These are phyloP conservation scores for Porogramme epimiltina DNA, from an alignment of 1,284 basidiomycete species.

Conservation along the genomic window DNA sequence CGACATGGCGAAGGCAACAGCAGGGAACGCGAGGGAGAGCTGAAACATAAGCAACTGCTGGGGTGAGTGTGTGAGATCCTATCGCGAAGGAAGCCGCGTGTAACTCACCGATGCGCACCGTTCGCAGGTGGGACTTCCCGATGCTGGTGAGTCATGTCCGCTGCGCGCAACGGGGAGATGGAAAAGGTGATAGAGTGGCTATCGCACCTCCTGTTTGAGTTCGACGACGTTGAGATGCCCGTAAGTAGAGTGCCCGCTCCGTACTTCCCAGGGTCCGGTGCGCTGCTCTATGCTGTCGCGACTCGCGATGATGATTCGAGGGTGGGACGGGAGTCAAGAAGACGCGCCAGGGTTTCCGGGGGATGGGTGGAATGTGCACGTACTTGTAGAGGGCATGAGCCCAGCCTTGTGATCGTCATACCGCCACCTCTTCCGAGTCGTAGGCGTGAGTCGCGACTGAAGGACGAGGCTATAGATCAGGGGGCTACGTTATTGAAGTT, in stretches of 20 bases:
- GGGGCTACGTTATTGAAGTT: too few species aligned
- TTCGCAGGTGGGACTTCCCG: conserved; percentile 58
- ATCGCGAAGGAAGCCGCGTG: background rate
- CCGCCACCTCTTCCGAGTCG: too few species aligned
- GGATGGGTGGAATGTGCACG: conserved; percentile 49
- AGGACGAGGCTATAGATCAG: too few species aligned
- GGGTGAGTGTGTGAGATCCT: too few species aligned
- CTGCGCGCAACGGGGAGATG: conserved; percentile 51
- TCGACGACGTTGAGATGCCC: conserved; percentile 65
- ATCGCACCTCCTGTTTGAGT: conserved; percentile 52
- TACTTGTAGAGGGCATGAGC: conserved; percentile 43
- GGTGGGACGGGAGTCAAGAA: conserved; percentile 51
- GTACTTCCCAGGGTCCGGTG: conserved; percentile 60
- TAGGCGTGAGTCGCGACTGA: too few species aligned
- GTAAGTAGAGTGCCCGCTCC: conserved; percentile 61
- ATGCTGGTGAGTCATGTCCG: conserved; percentile 66
- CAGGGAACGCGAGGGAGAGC: conserved; percentile 52
- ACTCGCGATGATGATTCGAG: conserved; percentile 59
- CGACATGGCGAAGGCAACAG: conserved; percentile 47
- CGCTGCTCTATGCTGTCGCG: conserved; percentile 52
- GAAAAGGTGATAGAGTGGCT: conserved; percentile 57
- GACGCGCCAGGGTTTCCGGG: conserved; percentile 50
- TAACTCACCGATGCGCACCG: background rate
- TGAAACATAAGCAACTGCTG: conserved; percentile 61
- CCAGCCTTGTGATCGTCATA: conserved; percentile 38